A percentile compares a stretch with the other conserved stretches of the same genome.
These are phyloP conservation scores for Beauveria brongniartii DNA, from an alignment of 2,329 filamentous ascomycete genomes.

Conservation along the genomic window DNA sequence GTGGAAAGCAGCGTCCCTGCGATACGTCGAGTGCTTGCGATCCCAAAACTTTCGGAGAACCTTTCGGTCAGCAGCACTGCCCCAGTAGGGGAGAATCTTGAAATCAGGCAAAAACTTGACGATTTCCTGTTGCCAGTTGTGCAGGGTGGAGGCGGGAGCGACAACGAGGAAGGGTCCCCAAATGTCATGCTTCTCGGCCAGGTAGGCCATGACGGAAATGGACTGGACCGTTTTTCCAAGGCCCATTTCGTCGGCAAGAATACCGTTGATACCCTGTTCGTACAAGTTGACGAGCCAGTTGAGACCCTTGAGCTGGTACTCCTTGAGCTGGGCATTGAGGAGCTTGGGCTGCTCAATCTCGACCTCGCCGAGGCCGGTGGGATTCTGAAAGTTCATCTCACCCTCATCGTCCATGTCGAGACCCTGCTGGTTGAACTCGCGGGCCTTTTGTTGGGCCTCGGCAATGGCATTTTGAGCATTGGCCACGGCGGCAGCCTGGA, in stretches of 20 bases:
- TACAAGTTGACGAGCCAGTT: slow-evolving; percentile 99
- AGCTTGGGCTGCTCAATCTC: slow-evolving; percentile 92
- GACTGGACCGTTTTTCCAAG: slow-evolving; percentile 98
- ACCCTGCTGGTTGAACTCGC: slow-evolving; percentile 78
- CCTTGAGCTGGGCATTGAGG: slow-evolving; percentile 88
- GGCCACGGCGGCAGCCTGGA: slow-evolving; percentile 80
- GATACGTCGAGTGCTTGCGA: slow-evolving; percentile 93
- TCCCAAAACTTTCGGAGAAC: slow-evolving; percentile 99
- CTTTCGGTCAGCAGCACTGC: slow-evolving; percentile 86
- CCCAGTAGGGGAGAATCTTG: slow-evolving; percentile 97
- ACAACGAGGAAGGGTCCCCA: slow-evolving; percentile 98
- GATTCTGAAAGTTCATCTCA: slow-evolving; percentile 99
- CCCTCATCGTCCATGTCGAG: slow-evolving; percentile 75
- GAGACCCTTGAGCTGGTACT: slow-evolving; percentile 97
- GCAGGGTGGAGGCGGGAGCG: slow-evolving; percentile 87
- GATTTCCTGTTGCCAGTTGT: slow-evolving; percentile 99
- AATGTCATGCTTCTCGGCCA: slow-evolving; percentile 94
- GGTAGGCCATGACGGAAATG: slow-evolving; percentile 97
- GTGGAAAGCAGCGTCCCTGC: slow-evolving; percentile 87
- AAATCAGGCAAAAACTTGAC: slow-evolving; percentile 87
- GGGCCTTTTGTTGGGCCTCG: slow-evolving; percentile 85
- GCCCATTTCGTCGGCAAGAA: slow-evolving; percentile 98
- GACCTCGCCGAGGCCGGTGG: slow-evolving; percentile 86
- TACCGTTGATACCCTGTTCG: slow-evolving; percentile 99
- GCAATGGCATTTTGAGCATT: slow-evolving; percentile 95